These are phyloP conservation scores for Aspergillus ruber DNA, from an alignment of 2,329 filamentous ascomycete species.

Conservation along the genomic window DNA sequence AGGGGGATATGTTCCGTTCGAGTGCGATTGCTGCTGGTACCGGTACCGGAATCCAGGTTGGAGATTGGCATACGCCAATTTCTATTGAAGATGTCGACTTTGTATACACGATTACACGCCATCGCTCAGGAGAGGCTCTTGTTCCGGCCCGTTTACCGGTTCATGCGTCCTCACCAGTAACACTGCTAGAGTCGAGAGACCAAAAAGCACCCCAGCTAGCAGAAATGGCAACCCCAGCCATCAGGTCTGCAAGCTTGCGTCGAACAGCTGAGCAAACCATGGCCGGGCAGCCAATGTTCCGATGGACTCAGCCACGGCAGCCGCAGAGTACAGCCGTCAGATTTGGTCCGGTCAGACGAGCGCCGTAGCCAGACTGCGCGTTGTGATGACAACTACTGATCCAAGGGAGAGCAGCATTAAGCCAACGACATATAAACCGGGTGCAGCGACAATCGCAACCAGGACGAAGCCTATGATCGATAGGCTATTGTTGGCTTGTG, in stretches of 20 bases:
- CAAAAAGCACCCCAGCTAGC: slow-evolving; percentile 14
- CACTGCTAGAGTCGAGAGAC: slow-evolving; percentile 7
- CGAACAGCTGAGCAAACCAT: slow-evolving; percentile 21
- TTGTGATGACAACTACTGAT: slow-evolving; percentile 14
- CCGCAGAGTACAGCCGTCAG: slow-evolving; percentile 22
- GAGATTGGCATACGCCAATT: background rate
- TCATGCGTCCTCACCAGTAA: background rate
- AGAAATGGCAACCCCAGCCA: slow-evolving; percentile 25
- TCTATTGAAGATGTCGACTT: background rate
- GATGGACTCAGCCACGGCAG: slow-evolving; percentile 16
- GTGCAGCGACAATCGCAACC: slow-evolving; percentile 11
- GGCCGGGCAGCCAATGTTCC: slow-evolving; percentile 20
- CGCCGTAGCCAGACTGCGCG: slow-evolving; percentile 21
- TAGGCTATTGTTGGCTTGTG: slow-evolving; percentile 14
- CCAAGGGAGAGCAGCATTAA: slow-evolving; percentile 20
- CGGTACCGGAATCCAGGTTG: background rate
- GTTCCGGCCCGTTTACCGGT: background rate
- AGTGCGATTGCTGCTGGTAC: background rate
- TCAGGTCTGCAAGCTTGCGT: slow-evolving; percentile 19
- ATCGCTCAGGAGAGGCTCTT: background rate
- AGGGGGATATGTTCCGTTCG: background rate
- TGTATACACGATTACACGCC: background rate
- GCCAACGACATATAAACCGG: slow-evolving; percentile 10
- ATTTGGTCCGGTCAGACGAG: slow-evolving; percentile 21
- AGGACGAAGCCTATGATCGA: slow-evolving; percentile 14